Percentiles rank a stretch among this genome's conserved stretches.
Evolutionary conservation across 2,329 filamentous ascomycete species (phyloP).

Genomic region (Microdochium trichocladiopsis): DNA sequence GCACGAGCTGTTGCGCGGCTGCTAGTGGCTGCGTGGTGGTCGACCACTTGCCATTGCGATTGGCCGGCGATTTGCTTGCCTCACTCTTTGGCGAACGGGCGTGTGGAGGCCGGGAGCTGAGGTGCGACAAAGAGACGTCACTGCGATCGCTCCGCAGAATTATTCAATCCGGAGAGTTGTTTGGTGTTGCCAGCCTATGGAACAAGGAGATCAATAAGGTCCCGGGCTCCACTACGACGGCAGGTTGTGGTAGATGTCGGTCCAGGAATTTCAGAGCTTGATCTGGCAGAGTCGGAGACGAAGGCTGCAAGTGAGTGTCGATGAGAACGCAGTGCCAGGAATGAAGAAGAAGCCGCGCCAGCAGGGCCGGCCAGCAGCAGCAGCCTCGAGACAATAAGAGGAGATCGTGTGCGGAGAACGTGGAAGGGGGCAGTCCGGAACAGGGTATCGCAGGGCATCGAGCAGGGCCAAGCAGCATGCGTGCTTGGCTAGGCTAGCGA

Average conservation of each 20-base stretch:
- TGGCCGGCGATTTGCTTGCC: neutral
- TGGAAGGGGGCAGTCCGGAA: neutral
- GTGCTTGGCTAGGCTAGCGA: neutral
- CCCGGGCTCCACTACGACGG: too few species aligned
- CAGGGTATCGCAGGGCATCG: neutral
- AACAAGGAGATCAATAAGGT: too few species aligned
- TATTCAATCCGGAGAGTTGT: too few species aligned
- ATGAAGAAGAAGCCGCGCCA: neutral
- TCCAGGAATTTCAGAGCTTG: too few species aligned
- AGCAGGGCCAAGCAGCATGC: neutral
- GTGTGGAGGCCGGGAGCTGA: too few species aligned
- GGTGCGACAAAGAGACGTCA: neutral
- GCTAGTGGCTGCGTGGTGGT: neutral
- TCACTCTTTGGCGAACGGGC: too few species aligned
- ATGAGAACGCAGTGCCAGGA: neutral
- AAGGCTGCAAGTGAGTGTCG: neutral
- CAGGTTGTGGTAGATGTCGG: too few species aligned
- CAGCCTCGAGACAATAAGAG: neutral
- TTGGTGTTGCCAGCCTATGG: too few species aligned
- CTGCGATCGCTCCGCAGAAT: too few species aligned
- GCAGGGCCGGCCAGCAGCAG: neutral
- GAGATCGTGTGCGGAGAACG: neutral
- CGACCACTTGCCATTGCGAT: neutral
- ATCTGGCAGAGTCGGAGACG: too few species aligned
- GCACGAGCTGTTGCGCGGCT: neutral